A percentile compares a stretch with the other conserved stretches of the same genome.
Evolutionary conservation across 2,329 filamentous ascomycete species (phyloP).

Genomic region (Exophiala sideris): DNA sequence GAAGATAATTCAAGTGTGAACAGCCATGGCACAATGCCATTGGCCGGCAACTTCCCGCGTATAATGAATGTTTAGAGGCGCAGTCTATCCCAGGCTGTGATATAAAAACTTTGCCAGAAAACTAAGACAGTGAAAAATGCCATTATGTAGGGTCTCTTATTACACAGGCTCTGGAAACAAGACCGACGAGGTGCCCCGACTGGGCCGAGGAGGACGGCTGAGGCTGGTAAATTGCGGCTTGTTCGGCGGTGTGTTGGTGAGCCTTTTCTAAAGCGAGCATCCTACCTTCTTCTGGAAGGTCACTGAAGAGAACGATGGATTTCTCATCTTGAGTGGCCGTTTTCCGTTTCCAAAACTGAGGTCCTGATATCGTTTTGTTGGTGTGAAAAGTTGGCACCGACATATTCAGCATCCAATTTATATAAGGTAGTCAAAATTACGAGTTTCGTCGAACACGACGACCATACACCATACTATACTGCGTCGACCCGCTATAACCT

Average conservation of each 20-base stretch:
- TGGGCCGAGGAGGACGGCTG: neutral
- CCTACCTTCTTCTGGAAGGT: conserved; percentile 17
- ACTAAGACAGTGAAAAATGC: conserved; percentile 21
- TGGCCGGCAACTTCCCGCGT: too few species aligned
- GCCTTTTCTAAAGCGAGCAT: conserved; percentile 11
- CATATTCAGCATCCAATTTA: neutral
- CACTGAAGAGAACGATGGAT: conserved; percentile 11
- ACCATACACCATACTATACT: neutral
- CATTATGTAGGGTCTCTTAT: conserved; percentile 18
- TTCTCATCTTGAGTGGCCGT: conserved; percentile 1
- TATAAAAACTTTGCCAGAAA: conserved; percentile 26
- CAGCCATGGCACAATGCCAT: too few species aligned
- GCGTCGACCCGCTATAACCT: neutral
- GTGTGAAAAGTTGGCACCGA: neutral
- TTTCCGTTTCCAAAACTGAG: too few species aligned
- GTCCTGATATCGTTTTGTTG: too few species aligned
- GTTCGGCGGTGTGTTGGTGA: conserved; percentile 8
- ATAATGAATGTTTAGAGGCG: conserved; percentile 66
- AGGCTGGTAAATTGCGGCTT: conserved; percentile 2
- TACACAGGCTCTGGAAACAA: neutral
- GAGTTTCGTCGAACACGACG: neutral
- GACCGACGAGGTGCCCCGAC: neutral
- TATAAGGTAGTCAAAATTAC: neutral
- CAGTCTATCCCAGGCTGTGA: conserved; percentile 27
- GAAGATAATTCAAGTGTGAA: too few species aligned